A percentile compares a stretch with the other conserved stretches of the same genome.
phyloP scores from a whole-genome alignment of 768 basidiomycete species.

The Leccinum variicolor region DNA sequence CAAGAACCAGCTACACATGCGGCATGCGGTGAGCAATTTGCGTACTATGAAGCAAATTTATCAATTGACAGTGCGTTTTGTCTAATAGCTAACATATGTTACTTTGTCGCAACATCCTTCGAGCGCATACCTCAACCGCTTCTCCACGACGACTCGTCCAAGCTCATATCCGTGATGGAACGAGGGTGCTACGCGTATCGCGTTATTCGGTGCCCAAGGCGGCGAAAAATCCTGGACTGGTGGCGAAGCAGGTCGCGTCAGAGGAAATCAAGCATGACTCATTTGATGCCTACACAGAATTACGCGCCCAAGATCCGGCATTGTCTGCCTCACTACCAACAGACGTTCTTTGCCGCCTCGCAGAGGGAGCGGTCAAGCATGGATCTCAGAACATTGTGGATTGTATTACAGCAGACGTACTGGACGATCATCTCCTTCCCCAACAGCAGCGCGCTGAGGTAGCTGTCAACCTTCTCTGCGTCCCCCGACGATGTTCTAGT shows the following conservation, averaged over 20 bases:
- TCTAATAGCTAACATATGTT: slow-evolving; percentile 69
- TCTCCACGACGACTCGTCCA: slow-evolving; percentile 21
- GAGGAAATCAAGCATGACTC: slow-evolving; percentile 21
- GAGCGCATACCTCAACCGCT: slow-evolving; percentile 40
- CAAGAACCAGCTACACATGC: slow-evolving; percentile 33
- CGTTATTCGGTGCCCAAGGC: slow-evolving; percentile 25
- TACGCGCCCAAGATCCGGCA: slow-evolving; percentile 26
- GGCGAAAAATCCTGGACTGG: slow-evolving; percentile 6
- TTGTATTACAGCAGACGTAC: slow-evolving; percentile 39
- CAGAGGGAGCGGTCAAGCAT: slow-evolving; percentile 27
- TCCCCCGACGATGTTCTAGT: slow-evolving; percentile 16
- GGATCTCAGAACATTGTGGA: slow-evolving; percentile 34
- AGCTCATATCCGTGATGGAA: slow-evolving; percentile 10
- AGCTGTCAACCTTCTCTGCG: slow-evolving; percentile 26
- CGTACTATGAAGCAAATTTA: neutral
- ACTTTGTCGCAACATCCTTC: slow-evolving; percentile 60
- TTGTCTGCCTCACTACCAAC: slow-evolving; percentile 23
- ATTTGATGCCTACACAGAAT: slow-evolving; percentile 26
- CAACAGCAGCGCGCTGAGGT: slow-evolving; percentile 21
- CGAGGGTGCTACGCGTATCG: slow-evolving; percentile 26
- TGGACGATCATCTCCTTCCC: slow-evolving; percentile 27
- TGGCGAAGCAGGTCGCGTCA: slow-evolving; percentile 7
- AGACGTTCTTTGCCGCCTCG: slow-evolving; percentile 28
- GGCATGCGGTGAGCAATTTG: slow-evolving; percentile 53
- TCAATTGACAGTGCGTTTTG: neutral